Evolutionary conservation across 257 asterid species (phyloP), one percentile per base, ranked within the genome.

Genomic region (Solanum pinnatisectum): DNA sequence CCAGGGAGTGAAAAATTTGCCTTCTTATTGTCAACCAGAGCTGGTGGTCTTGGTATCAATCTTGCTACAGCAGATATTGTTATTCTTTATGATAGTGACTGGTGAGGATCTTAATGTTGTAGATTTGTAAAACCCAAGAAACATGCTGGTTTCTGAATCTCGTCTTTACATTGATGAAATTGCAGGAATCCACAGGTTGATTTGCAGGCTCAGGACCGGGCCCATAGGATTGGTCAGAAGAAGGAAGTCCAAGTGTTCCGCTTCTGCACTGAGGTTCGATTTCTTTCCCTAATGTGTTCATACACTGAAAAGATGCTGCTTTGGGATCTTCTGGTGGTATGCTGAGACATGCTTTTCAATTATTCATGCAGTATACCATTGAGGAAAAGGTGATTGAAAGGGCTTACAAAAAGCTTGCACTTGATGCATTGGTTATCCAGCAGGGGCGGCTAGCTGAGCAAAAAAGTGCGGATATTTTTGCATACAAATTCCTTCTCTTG

Each of bases 191-290:
- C 99, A 27, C 99, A 97, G 90, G 99, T 95, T 81, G 99, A 97
- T 92, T 88, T 97, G 93, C 99, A 97, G 93, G 99, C 99, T 49
- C 99, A 96, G 91, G 99, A 97, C 91, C 97, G 99, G 88, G 99
- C 99, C 91, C 99, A 97, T 90, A 93, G 99, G 90, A 97, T 97
- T 91, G 99, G 99, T 40, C 99, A 97, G 95, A 97, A 95, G 93
- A 97, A 97, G 90, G 99, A 97, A 94, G 99, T 97, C 36, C 99
- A 97, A 93, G 99, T 97, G 63, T 97, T 97, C 92, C 97, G 99
- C 74, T 97, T 97, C 91, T 97, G 99, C 93, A 97, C 98, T 79
- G 99, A 97, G 99, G 99, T 97, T 90, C 60, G 92, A 46, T 78
- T 88, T 88, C 46, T 90, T 88, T 81, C 44, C 71, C 46, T 72